A percentile compares a stretch with the other conserved stretches of the same genome.
Conservation (phyloP, 495 filamentous ascomycete species). For the Penicillium manginii region DNA sequence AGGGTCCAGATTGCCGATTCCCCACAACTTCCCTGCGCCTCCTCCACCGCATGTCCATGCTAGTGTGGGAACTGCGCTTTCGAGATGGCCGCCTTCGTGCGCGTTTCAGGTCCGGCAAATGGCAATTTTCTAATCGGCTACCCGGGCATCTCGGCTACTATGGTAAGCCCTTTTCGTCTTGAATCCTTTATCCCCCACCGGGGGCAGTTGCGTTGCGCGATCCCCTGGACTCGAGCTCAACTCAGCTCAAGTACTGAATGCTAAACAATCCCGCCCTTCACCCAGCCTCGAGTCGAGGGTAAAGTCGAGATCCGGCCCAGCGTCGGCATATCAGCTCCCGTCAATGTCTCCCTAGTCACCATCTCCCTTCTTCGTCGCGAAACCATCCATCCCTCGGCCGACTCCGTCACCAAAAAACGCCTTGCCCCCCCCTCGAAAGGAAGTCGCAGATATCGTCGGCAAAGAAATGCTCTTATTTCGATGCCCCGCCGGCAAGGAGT, state of each 20-base stretch:
- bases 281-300: slow-evolving; percentile 90
- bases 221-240: slow-evolving; percentile 7
- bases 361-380: slow-evolving; percentile 92
- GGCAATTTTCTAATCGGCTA: slow-evolving; percentile 96
- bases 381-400: slow-evolving; percentile 94
- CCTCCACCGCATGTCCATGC: slow-evolving; percentile 47
- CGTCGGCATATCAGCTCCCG: slow-evolving; percentile 80
- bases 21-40: slow-evolving; percentile 37
- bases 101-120: slow-evolving; percentile 96
- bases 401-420: slow-evolving; percentile 89
- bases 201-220: background rate
- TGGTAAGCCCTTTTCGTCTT: slow-evolving; percentile 62
- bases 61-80: slow-evolving; percentile 43
- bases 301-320: slow-evolving; percentile 95
- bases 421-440: slow-evolving; percentile 91
- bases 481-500: slow-evolving; percentile 79
- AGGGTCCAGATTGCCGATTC: slow-evolving; percentile 35
- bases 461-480: slow-evolving; percentile 93
- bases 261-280: slow-evolving; percentile 6
- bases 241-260: background rate
- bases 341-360: slow-evolving; percentile 89
- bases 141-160: slow-evolving; percentile 94
- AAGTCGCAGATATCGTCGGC: slow-evolving; percentile 88
- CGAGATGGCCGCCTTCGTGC: slow-evolving; percentile 87
- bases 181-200: too few relatives aligned